Percentiles rank a stretch among this genome's conserved stretches.
Evolutionary conservation across 495 filamentous ascomycete genomes (phyloP).

Genomic region (Lepraria neglecta): DNA sequence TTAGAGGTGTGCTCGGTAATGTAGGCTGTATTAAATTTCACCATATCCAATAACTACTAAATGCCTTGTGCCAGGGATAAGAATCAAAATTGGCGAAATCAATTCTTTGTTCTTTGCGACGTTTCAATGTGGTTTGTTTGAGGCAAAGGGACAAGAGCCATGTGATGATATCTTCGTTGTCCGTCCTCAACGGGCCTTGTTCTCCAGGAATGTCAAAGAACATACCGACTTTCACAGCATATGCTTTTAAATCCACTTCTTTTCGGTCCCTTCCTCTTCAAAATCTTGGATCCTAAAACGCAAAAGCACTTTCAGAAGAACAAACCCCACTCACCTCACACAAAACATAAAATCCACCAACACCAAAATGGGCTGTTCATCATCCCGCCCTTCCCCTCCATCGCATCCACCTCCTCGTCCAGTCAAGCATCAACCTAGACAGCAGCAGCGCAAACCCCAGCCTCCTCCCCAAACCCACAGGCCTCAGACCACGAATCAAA

Average conservation of each 20-base stretch:
- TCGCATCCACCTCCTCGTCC: background rate
- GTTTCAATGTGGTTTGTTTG: background rate
- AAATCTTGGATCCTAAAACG: background rate
- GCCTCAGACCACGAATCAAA: background rate
- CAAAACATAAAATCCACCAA: background rate
- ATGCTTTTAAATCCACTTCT: background rate
- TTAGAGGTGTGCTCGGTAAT: background rate
- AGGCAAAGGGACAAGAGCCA: background rate
- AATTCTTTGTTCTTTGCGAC: background rate
- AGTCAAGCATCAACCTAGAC: background rate
- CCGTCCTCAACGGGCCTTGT: background rate
- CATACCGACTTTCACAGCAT: background rate
- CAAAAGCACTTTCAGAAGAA: too few species aligned
- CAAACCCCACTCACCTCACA: background rate
- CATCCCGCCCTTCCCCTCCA: background rate
- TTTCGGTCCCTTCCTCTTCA: background rate
- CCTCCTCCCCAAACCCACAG: background rate
- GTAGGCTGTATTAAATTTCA: background rate
- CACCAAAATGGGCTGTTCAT: constrained; percentile 3
- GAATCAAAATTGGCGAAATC: background rate
- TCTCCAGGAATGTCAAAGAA: too few species aligned
- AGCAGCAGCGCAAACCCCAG: background rate
- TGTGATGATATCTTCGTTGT: background rate
- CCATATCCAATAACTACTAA: background rate
- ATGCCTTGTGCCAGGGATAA: background rate